Conservation (phyloP, 2,329 filamentous ascomycete species). For the Didymella arachidicola region DNA sequence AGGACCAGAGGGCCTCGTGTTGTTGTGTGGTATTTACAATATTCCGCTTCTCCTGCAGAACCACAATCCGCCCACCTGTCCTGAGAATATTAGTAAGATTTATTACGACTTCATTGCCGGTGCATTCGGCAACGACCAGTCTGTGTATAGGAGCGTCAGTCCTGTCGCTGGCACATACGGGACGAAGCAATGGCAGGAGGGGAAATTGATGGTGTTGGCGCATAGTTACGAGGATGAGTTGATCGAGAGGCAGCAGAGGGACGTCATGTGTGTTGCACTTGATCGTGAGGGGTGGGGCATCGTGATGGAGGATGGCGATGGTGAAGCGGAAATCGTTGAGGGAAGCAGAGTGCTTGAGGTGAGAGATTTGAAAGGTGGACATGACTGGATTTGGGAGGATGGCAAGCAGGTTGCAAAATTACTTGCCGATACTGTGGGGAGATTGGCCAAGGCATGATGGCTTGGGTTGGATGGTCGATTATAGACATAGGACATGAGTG, state of each 20-base stretch:
- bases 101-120: constrained; percentile 66
- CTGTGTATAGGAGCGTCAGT: constrained; percentile 52
- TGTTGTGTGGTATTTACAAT: constrained; percentile 73
- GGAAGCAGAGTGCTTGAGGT: constrained; percentile 47
- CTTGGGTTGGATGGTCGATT: constrained; percentile 5
- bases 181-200: constrained; percentile 50
- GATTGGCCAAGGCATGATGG: constrained; percentile 13
- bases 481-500: constrained; percentile 2
- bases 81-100: constrained; percentile 50
- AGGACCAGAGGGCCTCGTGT: constrained; percentile 59
- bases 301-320: constrained; percentile 38
- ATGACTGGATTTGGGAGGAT: constrained; percentile 70
- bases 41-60: constrained; percentile 61
- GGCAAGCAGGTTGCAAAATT: constrained; percentile 64
- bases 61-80: constrained; percentile 48
- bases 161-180: constrained; percentile 59
- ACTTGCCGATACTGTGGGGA: constrained; percentile 39
- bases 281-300: constrained; percentile 52
- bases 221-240: constrained; percentile 59
- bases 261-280: constrained; percentile 62
- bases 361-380: constrained; percentile 63
- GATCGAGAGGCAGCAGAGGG: constrained; percentile 64
- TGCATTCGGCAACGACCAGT: constrained; percentile 64
- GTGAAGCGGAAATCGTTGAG: constrained; percentile 37
- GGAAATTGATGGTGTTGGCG: constrained; percentile 52